Percentiles rank a stretch among this genome's conserved stretches.
phyloP scores from a whole-genome alignment of 2,329 filamentous ascomycete species.

The Penicillium oxalicum region DNA sequence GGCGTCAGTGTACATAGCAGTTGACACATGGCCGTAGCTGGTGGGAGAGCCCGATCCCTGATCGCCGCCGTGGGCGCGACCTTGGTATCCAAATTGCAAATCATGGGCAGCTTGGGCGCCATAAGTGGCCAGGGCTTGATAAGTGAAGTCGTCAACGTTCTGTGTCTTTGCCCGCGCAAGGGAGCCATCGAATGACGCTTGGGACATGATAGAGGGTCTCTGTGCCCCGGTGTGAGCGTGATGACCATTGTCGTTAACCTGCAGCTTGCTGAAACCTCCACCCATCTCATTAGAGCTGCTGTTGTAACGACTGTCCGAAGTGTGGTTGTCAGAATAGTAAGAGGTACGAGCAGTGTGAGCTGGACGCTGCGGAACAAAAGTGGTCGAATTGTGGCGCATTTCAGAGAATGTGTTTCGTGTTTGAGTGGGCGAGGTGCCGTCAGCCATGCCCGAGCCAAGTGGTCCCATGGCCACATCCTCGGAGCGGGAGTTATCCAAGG shows the following conservation, averaged over 20 bases:
- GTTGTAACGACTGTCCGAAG: slow-evolving; percentile 26
- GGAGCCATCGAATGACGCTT: slow-evolving; percentile 43
- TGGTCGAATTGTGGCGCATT: slow-evolving; percentile 31
- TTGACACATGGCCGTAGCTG: slow-evolving; percentile 43
- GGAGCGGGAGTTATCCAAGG: slow-evolving; percentile 24
- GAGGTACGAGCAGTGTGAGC: slow-evolving; percentile 35
- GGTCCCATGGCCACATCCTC: slow-evolving; percentile 29
- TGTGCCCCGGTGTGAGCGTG: slow-evolving; percentile 26
- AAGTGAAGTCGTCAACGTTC: slow-evolving; percentile 25
- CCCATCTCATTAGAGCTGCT: slow-evolving; percentile 27
- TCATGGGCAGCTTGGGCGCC: slow-evolving; percentile 26
- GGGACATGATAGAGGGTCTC: slow-evolving; percentile 27
- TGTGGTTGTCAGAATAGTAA: slow-evolving; percentile 36
- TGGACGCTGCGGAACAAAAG: slow-evolving; percentile 29
- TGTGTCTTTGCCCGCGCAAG: slow-evolving; percentile 41
- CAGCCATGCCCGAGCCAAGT: slow-evolving; percentile 26
- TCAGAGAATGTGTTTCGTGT: slow-evolving; percentile 28
- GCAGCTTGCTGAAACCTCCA: slow-evolving; percentile 30
- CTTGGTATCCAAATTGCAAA: slow-evolving; percentile 31
- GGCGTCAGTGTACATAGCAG: slow-evolving; percentile 42
- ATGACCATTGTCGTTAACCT: slow-evolving; percentile 31
- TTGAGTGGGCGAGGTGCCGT: slow-evolving; percentile 24
- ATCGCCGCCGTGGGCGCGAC: slow-evolving; percentile 39
- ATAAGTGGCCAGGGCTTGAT: slow-evolving; percentile 23
- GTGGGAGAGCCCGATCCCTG: slow-evolving; percentile 43